Evolutionary conservation across 2,329 filamentous ascomycete species (phyloP).

Genomic region (Polytolypa hystricis): DNA sequence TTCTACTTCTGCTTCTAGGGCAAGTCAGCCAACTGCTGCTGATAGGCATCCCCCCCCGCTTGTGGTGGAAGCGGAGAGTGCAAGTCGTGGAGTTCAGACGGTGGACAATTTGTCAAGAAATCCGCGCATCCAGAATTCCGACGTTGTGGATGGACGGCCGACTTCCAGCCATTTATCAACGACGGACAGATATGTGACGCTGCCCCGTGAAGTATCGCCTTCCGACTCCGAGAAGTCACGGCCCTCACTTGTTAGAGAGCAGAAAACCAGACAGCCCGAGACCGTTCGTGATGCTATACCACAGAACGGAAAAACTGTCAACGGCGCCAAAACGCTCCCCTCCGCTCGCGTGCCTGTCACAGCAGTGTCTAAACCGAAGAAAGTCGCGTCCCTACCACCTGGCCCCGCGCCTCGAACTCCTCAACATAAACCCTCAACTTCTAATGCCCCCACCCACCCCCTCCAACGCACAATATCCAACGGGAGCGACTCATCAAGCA

Average conservation of each 20-base stretch:
- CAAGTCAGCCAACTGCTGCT: neutral
- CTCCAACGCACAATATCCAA: constrained; percentile 49
- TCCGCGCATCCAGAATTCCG: neutral
- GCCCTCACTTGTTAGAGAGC: neutral
- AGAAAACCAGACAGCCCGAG: neutral
- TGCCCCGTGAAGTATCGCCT: too few species aligned
- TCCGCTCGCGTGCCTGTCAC: neutral
- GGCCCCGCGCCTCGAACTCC: neutral
- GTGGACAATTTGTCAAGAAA: neutral
- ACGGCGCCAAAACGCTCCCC: neutral
- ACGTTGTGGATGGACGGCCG: neutral
- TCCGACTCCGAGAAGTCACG: neutral
- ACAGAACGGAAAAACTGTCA: neutral
- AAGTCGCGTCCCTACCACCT: neutral
- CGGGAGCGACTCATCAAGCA: constrained; percentile 60
- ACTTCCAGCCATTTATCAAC: too few species aligned
- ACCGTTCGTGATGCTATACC: neutral
- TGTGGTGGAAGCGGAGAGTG: neutral
- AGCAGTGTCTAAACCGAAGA: neutral
- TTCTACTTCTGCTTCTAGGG: neutral
- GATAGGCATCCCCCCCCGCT: neutral
- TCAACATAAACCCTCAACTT: neutral
- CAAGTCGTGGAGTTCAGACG: neutral
- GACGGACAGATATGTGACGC: too few species aligned
- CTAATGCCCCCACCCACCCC: neutral